Base-by-base conservation (phyloP, 2,329 filamentous ascomycete species). In the Aspergillus felis region DNA sequence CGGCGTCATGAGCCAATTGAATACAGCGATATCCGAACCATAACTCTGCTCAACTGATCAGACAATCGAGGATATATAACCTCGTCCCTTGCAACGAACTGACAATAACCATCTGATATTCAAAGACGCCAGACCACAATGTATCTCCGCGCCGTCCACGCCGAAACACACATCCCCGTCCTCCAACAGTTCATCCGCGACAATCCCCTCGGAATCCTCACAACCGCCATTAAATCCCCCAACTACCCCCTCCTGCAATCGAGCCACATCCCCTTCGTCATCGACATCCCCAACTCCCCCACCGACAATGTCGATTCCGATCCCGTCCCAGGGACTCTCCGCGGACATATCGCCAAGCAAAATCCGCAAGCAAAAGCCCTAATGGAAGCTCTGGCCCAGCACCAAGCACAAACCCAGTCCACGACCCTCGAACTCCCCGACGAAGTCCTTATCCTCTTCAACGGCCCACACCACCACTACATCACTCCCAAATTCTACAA, bases 401-500 rank as follows among this genome's bases (percentile, higher is more conserved):
- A 42, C 55, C 29, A 61, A 4, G 61, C 54, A 7, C 12, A 35
- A 35, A 50, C 59, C 17, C 71, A 29, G 70, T 81, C 22, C 28
- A 56, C 56, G 41, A 54, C 55, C 4, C 55, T 64, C 0, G 65
- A 68, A 50, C 64, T 79, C 2, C 50, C 67, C 4, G 67, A 84
- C 35, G 85, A 88, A 56, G 84, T 89, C 1, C 69, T 86, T 29
- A 75, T 89, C 2, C 74, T 88, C 17, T 89, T 90, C 77, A 88
- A 79, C 49, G 78, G 77, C 0, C 75, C 80, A 0, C 68, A 77
- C 1, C 81, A 88, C 41, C 84, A 87, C 71, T 89, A 89, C 63
- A 81, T 89, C 4, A 88, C 87, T 0, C 85, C 87, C 0, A 86
- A 87, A 58, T 89, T 88, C 71, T 89, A 89, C 74, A 78, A 74